Evolutionary conservation across 2,329 filamentous ascomycete genomes (phyloP).

Genomic region (Fusarium sp.): DNA sequence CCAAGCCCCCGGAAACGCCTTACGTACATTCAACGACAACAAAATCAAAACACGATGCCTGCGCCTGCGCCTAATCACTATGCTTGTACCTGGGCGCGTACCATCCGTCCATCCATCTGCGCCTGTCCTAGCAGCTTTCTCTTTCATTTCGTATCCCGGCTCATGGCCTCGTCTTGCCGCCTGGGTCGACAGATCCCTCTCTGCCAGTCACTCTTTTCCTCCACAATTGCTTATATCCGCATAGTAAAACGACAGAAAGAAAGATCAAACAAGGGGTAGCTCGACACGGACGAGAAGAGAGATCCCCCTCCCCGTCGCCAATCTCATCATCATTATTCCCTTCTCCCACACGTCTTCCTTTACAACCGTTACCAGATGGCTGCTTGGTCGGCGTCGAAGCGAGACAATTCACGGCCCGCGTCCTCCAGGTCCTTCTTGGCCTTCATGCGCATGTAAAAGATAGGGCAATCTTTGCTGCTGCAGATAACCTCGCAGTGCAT

Average conservation of each 20-base stretch:
- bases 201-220: neutral
- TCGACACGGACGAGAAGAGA: neutral
- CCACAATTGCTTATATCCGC: constrained; percentile 4
- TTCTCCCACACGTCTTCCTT: neutral
- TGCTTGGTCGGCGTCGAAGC: constrained; percentile 89
- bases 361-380: constrained; percentile 63
- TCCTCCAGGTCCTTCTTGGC: constrained; percentile 99
- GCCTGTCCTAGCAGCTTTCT: constrained; percentile 13
- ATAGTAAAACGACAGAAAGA: constrained; percentile 3
- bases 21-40: constrained; percentile 40
- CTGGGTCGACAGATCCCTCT: neutral
- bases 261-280: constrained; percentile 3
- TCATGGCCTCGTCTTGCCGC: constrained; percentile 16
- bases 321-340: neutral
- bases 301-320: neutral
- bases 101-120: neutral
- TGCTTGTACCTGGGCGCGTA: constrained; percentile 15
- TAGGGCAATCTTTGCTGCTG: constrained; percentile 94
- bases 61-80: constrained; percentile 25
- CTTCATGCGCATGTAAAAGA: constrained; percentile 99
- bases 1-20: constrained; percentile 39
- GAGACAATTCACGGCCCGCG: constrained; percentile 85
- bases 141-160: constrained; percentile 23
- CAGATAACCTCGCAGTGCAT: constrained; percentile 99
- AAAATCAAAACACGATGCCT: constrained; percentile 26